Conservation (phyloP, 2,329 filamentous ascomycete genomes). For the Pseudopyrenochaeta lycopersici region DNA sequence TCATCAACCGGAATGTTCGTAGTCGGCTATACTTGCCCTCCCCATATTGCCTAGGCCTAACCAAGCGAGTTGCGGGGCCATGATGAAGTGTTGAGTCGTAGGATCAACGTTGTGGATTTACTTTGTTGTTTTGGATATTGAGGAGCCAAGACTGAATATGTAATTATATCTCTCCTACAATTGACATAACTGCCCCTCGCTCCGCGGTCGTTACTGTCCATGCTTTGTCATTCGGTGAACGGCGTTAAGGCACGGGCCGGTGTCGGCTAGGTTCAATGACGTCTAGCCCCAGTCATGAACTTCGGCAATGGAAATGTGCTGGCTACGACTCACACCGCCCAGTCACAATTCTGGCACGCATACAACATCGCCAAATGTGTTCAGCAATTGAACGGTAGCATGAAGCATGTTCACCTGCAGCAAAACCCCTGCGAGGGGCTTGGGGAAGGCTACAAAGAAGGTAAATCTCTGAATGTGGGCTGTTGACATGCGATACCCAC, state of each 20-base stretch:
- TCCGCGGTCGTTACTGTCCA: neutral
- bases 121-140: neutral
- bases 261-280: conserved; percentile 29
- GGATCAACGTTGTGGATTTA: neutral
- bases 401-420: conserved; percentile 50
- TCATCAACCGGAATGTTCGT: neutral
- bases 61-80: conserved; percentile 71
- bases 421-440: conserved; percentile 46
- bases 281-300: conserved; percentile 7
- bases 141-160: too few species aligned
- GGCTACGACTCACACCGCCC: neutral
- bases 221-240: neutral
- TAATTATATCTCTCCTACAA: neutral
- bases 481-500: conserved; percentile 14
- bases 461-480: conserved; percentile 17
- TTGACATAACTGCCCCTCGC: neutral
- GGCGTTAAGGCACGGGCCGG: conserved; percentile 13
- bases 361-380: conserved; percentile 11
- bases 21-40: conserved; percentile 62
- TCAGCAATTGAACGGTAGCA: conserved; percentile 33
- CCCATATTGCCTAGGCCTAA: conserved; percentile 91
- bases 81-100: conserved; percentile 25
- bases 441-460: conserved; percentile 35
- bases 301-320: conserved; percentile 1
- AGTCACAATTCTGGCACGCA: conserved; percentile 11